phyloP scores from a whole-genome alignment of 768 basidiomycete species.

The Suillus subalutaceus region DNA sequence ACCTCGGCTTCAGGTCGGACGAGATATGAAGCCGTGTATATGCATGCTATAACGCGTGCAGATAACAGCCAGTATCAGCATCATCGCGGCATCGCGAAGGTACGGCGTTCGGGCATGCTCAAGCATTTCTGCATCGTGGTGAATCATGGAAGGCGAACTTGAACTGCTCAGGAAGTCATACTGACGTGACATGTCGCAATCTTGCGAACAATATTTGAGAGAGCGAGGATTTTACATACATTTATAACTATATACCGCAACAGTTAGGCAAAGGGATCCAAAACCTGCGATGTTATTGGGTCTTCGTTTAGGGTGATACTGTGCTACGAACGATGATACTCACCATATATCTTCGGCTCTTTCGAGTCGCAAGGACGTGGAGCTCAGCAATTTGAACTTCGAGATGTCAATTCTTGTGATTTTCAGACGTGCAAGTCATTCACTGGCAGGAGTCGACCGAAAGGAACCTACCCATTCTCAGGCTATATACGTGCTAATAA shows the following conservation, averaged over 20 bases:
- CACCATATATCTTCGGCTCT: background rate
- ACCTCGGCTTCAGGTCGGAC: background rate
- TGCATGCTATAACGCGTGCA: background rate
- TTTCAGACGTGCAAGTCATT: background rate
- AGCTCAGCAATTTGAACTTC: background rate
- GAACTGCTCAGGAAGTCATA: background rate
- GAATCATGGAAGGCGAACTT: background rate
- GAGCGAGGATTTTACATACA: background rate
- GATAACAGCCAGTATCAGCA: background rate
- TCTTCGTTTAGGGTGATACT: background rate
- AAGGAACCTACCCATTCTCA: background rate
- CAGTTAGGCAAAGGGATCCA: background rate
- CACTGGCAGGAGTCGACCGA: background rate
- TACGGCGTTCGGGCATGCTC: slow-evolving; percentile 1
- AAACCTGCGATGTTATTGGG: background rate
- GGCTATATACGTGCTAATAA: background rate
- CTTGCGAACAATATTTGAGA: background rate
- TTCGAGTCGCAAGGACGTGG: background rate
- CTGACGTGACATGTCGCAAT: background rate
- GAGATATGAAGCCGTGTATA: background rate
- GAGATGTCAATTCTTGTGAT: background rate
- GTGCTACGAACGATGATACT: background rate
- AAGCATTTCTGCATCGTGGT: background rate
- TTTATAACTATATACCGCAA: background rate
- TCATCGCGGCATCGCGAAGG: background rate